Evolutionary conservation across 1,139 yeast species (phyloP).

Genomic region (Candida glucosophila): DNA sequence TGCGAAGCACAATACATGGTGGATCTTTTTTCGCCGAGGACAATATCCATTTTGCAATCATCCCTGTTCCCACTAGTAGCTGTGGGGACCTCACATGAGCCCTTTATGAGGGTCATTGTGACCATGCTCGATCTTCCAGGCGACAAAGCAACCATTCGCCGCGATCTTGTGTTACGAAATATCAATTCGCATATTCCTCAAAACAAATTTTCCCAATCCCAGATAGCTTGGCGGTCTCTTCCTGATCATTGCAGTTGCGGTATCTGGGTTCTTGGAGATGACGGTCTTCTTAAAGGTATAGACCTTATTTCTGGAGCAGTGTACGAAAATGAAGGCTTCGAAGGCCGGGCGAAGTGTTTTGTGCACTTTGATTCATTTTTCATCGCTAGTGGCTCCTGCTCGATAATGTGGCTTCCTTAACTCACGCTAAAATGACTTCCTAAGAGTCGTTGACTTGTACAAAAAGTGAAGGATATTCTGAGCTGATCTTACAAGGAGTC

Average conservation of each 20-base stretch:
- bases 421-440: too few relatives aligned
- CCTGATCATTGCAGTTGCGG: slow-evolving; percentile 31
- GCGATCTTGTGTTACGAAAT: slow-evolving; percentile 47
- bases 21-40: slow-evolving; percentile 55
- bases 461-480: too few relatives aligned
- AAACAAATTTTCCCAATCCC: slow-evolving; percentile 57
- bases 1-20: slow-evolving; percentile 73
- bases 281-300: slow-evolving; percentile 54
- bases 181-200: slow-evolving; percentile 59
- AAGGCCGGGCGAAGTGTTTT: slow-evolving; percentile 43
- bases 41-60: slow-evolving; percentile 22
- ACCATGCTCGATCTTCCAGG: slow-evolving; percentile 19
- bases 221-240: slow-evolving; percentile 32
- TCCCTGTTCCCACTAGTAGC: slow-evolving; percentile 39
- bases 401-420: too few relatives aligned
- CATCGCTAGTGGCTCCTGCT: slow-evolving; percentile 33
- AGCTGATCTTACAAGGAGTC: too few relatives aligned
- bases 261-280: slow-evolving; percentile 64
- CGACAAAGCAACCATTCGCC: slow-evolving; percentile 1
- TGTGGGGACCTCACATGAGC: slow-evolving; percentile 68
- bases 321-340: slow-evolving; percentile 21
- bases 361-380: slow-evolving; percentile 26
- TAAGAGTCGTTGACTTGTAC: too few relatives aligned
- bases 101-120: slow-evolving; percentile 60
- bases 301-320: slow-evolving; percentile 28